Base-by-base conservation (phyloP, 1,139 yeast species). In the Blastobotrys petasosporus region DNA sequence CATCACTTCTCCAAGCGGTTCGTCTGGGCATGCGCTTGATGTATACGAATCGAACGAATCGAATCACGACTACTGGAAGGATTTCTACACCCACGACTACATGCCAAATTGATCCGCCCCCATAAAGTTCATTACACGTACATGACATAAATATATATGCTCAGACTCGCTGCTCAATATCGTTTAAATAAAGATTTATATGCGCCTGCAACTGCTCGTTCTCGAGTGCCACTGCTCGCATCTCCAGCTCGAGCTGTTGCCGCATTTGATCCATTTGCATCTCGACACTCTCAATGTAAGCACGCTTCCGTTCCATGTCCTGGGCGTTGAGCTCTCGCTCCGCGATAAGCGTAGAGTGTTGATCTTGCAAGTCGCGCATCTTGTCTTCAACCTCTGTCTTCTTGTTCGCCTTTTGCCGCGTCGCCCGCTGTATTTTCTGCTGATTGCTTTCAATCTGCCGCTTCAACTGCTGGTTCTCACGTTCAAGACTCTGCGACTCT, bases 181-280 rank as follows among this genome's bases (percentile, higher is more conserved):
- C 80, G 45, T 64, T 65, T 50, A 78, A 54, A 54, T 79, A 79
- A 39, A 68, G 54, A 48, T 66, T 68, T 32, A 82, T 67, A 53
- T 77, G 82, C 2, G 76, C 67, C 54, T 76, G 76, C 48, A 83
- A 67, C 49, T 74, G 70, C 32, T 75, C 75, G 34, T 80, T 70
- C 54, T 80, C 84, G 42, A 70, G 59, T 46, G 74, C 76, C 9
- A 80, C 73, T 34, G 71, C 76, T 48, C 75, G 70, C 48, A 74
- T 71, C 53, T 83, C 90, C 38, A 61, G 62, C 49, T 79, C 80
- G 50, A 75, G 75, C 16, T 72, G 74, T 34, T 63, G 64, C 50
- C 69, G 66, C 57, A 74, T 58, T 20, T 68, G 68, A 16, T 64
- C 61, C 54, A 77, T 76, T 51, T 60, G 71, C 41, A 67, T 66